Evolutionary conservation across 2,329 filamentous ascomycete genomes (phyloP).

Genomic region (Neopestalotiopsis sp.): DNA sequence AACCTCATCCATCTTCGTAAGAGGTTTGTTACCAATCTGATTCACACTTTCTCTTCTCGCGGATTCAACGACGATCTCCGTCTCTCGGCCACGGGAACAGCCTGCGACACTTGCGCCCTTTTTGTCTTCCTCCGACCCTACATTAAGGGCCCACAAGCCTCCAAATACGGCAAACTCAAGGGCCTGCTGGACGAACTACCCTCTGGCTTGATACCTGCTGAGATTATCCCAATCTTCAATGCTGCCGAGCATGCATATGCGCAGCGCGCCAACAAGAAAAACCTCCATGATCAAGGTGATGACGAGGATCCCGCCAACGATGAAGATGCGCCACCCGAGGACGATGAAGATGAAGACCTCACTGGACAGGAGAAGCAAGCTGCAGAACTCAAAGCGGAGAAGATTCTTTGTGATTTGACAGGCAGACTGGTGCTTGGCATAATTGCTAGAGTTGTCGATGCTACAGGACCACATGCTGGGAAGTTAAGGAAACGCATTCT

Average conservation of each 20-base stretch:
- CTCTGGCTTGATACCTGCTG: slow-evolving; percentile 61
- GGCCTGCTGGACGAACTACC: slow-evolving; percentile 73
- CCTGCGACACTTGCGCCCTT: slow-evolving; percentile 82
- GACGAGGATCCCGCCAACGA: slow-evolving; percentile 76
- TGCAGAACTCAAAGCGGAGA: slow-evolving; percentile 77
- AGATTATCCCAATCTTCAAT: slow-evolving; percentile 78
- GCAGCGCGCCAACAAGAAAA: slow-evolving; percentile 68
- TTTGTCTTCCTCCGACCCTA: slow-evolving; percentile 73
- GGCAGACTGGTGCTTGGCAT: slow-evolving; percentile 85
- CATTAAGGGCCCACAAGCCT: slow-evolving; percentile 49
- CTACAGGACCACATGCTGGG: slow-evolving; percentile 60
- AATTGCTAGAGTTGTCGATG: slow-evolving; percentile 75
- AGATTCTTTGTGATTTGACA: slow-evolving; percentile 83
- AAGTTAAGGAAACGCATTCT: slow-evolving; percentile 74
- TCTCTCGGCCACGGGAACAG: slow-evolving; percentile 73
- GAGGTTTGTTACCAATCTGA: slow-evolving; percentile 65
- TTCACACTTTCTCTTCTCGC: slow-evolving; percentile 71
- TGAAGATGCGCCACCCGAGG: slow-evolving; percentile 65
- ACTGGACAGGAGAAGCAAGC: slow-evolving; percentile 65
- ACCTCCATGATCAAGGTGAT: slow-evolving; percentile 56
- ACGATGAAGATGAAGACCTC: slow-evolving; percentile 59
- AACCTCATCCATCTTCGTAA: slow-evolving; percentile 60
- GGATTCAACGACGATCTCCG: slow-evolving; percentile 78
- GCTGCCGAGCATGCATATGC: slow-evolving; percentile 78
- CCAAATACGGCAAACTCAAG: slow-evolving; percentile 59